These are phyloP conservation scores for Cladosporium sp. DNA, from an alignment of 2,329 filamentous ascomycete genomes.

Conservation along the genomic window DNA sequence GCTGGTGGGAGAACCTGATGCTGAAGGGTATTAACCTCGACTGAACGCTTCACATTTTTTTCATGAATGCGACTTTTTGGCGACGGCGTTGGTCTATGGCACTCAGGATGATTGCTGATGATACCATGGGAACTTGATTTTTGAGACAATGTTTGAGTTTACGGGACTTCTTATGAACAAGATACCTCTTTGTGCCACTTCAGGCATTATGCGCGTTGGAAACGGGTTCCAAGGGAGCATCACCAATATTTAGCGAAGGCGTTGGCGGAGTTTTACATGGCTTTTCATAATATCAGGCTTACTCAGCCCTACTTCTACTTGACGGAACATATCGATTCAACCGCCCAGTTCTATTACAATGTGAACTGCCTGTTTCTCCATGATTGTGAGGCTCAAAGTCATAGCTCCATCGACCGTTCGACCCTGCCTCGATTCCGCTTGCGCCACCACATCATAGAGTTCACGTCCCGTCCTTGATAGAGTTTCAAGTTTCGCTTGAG, in stretches of 20 bases:
- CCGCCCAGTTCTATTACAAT: not conserved
- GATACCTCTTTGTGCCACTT: constrained; percentile 8
- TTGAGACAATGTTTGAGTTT: not conserved
- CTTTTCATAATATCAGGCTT: not conserved
- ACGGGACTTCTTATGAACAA: constrained; percentile 2
- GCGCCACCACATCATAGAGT: not conserved
- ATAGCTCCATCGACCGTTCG: not conserved
- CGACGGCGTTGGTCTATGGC: constrained; percentile 8
- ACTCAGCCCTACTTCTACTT: not conserved
- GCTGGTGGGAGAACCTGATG: constrained; percentile 60
- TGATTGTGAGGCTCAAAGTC: not conserved
- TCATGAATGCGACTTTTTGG: constrained; percentile 2
- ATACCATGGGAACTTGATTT: constrained; percentile 5
- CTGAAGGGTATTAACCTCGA: constrained; percentile 24
- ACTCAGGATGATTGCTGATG: constrained; percentile 2
- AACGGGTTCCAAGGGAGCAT: not conserved
- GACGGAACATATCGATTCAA: not conserved
- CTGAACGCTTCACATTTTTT: constrained; percentile 10
- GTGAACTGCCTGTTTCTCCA: not conserved
- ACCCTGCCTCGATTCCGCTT: not conserved
- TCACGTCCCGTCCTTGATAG: not conserved
- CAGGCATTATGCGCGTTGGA: not conserved
- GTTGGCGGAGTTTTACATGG: not conserved
- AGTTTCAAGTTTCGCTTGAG: not conserved
- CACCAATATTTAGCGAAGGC: not conserved